phyloP scores from a whole-genome alignment of 495 filamentous ascomycete species.

The Penicillium canariense region DNA sequence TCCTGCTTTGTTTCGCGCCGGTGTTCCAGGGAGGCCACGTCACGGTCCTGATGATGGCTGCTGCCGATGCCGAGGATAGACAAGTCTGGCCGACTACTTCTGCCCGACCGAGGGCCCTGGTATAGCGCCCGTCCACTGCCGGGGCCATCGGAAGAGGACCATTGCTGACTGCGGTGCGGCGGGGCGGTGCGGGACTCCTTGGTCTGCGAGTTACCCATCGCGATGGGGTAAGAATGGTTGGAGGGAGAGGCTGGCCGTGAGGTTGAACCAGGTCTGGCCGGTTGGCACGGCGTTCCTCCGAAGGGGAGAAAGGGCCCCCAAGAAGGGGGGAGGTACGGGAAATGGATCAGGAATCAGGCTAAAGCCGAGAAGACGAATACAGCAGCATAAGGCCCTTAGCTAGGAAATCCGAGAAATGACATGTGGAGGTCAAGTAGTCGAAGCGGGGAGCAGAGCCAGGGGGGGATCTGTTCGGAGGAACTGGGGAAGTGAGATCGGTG shows the following conservation, averaged over 20 bases:
- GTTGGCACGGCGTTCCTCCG: conserved; percentile 18
- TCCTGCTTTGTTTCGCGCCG: conserved; percentile 88
- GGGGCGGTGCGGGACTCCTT: conserved; percentile 53
- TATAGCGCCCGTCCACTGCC: conserved; percentile 31
- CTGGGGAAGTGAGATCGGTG: conserved; percentile 25
- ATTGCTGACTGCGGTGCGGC: conserved; percentile 36
- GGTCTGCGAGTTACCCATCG: conserved; percentile 61
- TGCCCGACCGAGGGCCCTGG: conserved; percentile 42
- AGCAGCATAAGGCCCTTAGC: background rate
- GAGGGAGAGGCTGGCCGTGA: background rate
- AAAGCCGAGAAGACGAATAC: conserved; percentile 4
- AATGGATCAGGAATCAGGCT: background rate
- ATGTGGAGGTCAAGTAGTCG: conserved; percentile 15
- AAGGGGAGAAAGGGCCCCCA: conserved; percentile 13
- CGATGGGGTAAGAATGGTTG: conserved; percentile 9
- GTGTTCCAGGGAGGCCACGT: conserved; percentile 46
- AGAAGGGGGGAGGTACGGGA: conserved; percentile 3
- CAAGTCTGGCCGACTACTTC: conserved; percentile 55
- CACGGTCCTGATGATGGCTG: conserved; percentile 39
- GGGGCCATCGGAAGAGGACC: conserved; percentile 35
- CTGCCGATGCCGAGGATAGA: conserved; percentile 54
- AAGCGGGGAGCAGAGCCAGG: conserved; percentile 15
- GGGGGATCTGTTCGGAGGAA: conserved; percentile 24
- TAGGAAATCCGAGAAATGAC: conserved; percentile 8
- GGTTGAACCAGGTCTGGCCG: background rate